phyloP scores from a whole-genome alignment of 371 early-diverging fungal species.

The Mucor lusitanicus region DNA sequence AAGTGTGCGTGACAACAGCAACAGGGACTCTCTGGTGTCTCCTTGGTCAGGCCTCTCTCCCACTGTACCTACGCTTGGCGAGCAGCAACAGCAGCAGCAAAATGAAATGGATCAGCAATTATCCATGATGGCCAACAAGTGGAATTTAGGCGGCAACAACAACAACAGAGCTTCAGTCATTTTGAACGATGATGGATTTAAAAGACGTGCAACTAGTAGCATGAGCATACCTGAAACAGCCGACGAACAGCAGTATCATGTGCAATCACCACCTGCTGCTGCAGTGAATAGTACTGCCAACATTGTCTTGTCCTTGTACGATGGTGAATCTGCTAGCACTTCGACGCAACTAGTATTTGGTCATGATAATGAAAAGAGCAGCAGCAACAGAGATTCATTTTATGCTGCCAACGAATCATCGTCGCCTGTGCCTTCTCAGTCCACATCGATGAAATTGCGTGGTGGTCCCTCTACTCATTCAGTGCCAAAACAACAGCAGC shows the following conservation, averaged over 20 bases:
- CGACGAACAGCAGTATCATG: conserved; percentile 45
- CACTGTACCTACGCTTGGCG: conserved; percentile 35
- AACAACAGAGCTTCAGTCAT: conserved; percentile 24
- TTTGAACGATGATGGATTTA: conserved; percentile 36
- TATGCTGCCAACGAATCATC: neutral
- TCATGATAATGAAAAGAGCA: conserved; percentile 14
- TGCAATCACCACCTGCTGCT: neutral
- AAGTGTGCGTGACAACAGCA: conserved; percentile 5
- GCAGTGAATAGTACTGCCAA: conserved; percentile 26
- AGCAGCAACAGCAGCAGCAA: conserved; percentile 13
- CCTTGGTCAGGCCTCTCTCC: conserved; percentile 41
- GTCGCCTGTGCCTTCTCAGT: conserved; percentile 32
- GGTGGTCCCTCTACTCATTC: neutral
- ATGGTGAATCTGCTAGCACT: conserved; percentile 29
- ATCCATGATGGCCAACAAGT: conserved; percentile 15
- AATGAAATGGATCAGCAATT: conserved; percentile 24
- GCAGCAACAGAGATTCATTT: too few relatives aligned
- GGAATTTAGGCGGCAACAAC: neutral
- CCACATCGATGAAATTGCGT: conserved; percentile 24
- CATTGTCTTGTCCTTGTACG: conserved; percentile 58
- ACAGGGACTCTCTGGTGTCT: conserved; percentile 2
- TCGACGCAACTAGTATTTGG: conserved; percentile 14
- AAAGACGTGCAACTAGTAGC: conserved; percentile 32
- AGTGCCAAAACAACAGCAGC: neutral
- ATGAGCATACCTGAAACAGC: conserved; percentile 48